Conservation (phyloP, 2,329 filamentous ascomycete species). For the Balansia obtecta region DNA sequence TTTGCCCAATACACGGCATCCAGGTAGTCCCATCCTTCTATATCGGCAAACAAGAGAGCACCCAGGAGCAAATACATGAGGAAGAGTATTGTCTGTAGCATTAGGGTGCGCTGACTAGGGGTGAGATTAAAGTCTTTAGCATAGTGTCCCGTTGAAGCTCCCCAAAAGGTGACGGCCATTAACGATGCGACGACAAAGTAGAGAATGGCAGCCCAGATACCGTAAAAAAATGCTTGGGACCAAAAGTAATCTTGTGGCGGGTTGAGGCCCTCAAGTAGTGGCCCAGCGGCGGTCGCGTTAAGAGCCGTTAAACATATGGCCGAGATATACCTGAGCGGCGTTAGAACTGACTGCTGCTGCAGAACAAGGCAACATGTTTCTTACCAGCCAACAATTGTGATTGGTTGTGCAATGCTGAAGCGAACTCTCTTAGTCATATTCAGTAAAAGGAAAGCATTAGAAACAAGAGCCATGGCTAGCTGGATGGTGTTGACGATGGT, state of each 20-base stretch:
- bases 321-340: conserved; percentile 37
- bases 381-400: conserved; percentile 74
- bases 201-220: conserved; percentile 62
- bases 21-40: conserved; percentile 65
- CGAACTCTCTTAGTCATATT: conserved; percentile 76
- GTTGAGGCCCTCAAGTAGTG: conserved; percentile 25
- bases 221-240: conserved; percentile 83
- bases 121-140: conserved; percentile 67
- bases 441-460: conserved; percentile 71
- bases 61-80: conserved; percentile 72
- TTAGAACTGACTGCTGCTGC: background rate
- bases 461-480: conserved; percentile 59
- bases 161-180: conserved; percentile 67
- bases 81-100: conserved; percentile 80
- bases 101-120: conserved; percentile 71
- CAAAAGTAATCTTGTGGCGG: conserved; percentile 42
- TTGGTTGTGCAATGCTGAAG: conserved; percentile 70
- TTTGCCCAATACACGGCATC: conserved; percentile 74
- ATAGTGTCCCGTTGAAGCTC: conserved; percentile 59
- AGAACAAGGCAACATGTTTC: conserved; percentile 5
- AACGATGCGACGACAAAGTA: conserved; percentile 71
- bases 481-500: conserved; percentile 67
- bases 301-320: conserved; percentile 55
- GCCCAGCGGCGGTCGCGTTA: conserved; percentile 50
- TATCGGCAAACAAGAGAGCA: conserved; percentile 57